Conservation (phyloP, 768 basidiomycete genomes). For the Russula lepida region DNA sequence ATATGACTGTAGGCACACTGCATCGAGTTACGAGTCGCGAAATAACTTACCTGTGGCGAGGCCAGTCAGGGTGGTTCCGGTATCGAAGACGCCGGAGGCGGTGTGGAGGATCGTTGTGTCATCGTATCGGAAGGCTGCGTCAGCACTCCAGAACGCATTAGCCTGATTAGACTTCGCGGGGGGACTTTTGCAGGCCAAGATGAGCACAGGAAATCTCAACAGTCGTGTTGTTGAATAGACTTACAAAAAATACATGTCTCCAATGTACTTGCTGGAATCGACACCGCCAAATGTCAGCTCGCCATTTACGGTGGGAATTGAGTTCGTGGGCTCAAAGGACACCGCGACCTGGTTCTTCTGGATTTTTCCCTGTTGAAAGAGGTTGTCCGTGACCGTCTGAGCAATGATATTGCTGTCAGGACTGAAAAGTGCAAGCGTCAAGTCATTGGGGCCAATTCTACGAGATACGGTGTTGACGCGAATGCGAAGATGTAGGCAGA, state of each 20-base stretch:
- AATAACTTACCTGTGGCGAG: constrained; percentile 26
- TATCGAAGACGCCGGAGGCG: constrained; percentile 31
- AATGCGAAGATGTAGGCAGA: neutral
- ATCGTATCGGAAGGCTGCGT: constrained; percentile 23
- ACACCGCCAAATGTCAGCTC: constrained; percentile 34
- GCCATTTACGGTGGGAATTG: constrained; percentile 26
- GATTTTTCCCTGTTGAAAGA: constrained; percentile 27
- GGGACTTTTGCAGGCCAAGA: constrained; percentile 21
- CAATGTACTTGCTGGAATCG: constrained; percentile 29
- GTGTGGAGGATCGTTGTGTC: constrained; percentile 23
- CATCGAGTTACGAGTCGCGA: too few relatives aligned
- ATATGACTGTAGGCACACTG: constrained; percentile 19
- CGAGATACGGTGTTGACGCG: neutral
- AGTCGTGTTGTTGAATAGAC: neutral
- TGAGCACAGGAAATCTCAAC: neutral
- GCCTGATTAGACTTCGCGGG: constrained; percentile 26
- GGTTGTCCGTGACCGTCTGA: constrained; percentile 41
- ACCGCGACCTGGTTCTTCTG: constrained; percentile 24
- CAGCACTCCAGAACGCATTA: constrained; percentile 28
- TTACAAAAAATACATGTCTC: constrained; percentile 27
- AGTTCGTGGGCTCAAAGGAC: constrained; percentile 29
- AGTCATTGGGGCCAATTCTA: constrained; percentile 52
- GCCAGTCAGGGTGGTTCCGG: constrained; percentile 31
- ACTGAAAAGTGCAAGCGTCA: constrained; percentile 39
- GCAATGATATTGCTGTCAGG: constrained; percentile 30